A percentile compares a stretch with the other conserved stretches of the same genome.
Evolutionary conservation across 257 asterid genomes (phyloP).

Genomic region (Solanum peruvianum): DNA sequence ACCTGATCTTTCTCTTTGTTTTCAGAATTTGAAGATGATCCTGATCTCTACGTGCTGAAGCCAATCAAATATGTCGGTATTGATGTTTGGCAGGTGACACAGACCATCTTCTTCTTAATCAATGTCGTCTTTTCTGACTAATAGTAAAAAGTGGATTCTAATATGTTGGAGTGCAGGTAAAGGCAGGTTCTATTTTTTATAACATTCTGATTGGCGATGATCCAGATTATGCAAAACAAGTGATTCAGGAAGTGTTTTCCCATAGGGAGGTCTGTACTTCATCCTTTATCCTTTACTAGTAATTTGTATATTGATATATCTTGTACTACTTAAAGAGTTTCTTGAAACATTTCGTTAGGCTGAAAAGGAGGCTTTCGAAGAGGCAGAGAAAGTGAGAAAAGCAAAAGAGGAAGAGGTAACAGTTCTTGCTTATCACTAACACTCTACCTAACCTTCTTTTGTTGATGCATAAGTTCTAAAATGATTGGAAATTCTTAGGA

Average conservation of each 20-base stretch:
- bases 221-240: slow-evolving; percentile 15
- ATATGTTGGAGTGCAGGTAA: slow-evolving; percentile 9
- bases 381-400: slow-evolving; percentile 13
- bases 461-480: neutral
- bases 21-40: slow-evolving; percentile 19
- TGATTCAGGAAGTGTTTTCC: slow-evolving; percentile 6
- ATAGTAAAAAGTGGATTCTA: neutral
- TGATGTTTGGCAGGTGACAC: slow-evolving; percentile 20
- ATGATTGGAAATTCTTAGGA: neutral
- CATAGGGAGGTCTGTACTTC: slow-evolving; percentile 2
- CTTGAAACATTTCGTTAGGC: slow-evolving; percentile 21
- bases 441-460: neutral
- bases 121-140: neutral
- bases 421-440: neutral
- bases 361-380: slow-evolving; percentile 20
- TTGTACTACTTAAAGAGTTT: slow-evolving; percentile 1
- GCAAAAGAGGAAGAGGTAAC: slow-evolving; percentile 12
- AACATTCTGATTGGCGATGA: slow-evolving; percentile 15
- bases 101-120: neutral
- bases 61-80: slow-evolving; percentile 15
- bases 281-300: neutral
- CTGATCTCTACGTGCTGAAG: slow-evolving; percentile 13
- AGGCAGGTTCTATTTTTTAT: slow-evolving; percentile 16
- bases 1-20: neutral
- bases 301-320: neutral